Base-by-base conservation (phyloP, 2,329 filamentous ascomycete species). In the Beauveria varroae region DNA sequence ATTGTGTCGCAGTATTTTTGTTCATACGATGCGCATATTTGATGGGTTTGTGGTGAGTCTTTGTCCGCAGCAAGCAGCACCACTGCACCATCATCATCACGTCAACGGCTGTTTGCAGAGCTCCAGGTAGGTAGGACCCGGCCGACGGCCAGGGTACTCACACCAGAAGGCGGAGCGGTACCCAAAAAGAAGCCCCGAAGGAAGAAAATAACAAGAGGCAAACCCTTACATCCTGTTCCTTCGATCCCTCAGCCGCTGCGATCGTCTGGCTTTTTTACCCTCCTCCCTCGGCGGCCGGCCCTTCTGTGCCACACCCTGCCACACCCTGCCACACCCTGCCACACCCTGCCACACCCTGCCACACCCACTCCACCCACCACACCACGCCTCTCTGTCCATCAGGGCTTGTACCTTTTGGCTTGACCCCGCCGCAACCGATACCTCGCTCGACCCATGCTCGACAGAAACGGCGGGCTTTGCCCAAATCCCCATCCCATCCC, bases 401-500 rank as follows among this genome's bases (percentile, higher is more conserved):
- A n/a, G 8, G 24, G 3, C 18, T 47, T 34, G 55, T 57, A 57
- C 30, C 55, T 50, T 58, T 58, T 49, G 26, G 44, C 46, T 22
- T 22, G 16, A 5, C 14, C 8, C 30, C 30, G 41, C 30, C n/a
- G 44, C 46, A 20, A 14, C 24, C 4, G 55, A 18, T 58, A 58
- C 55, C 16, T 50, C 7, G 41, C 16, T 22, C 22, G 20, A 14
- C 34, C 46, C 55, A 40, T 58, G 54, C 54, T 18, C 56, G 37
- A 58, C 44, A 59, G 44, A 59, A 59, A 51, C 37, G 57, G 46
- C 57, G 57, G 34, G 47, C 49, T 59, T 59, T 58, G 44, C 47
- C 47, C 47, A 59, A 52, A 52, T 51, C 56, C 56, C 30, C 58
- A 61, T 61, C 58, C 51, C 59, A 61, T 61, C 63, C 56, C 43